Base-by-base conservation (phyloP, 1,284 basidiomycete genomes). In the Cryptococcus sp. region DNA sequence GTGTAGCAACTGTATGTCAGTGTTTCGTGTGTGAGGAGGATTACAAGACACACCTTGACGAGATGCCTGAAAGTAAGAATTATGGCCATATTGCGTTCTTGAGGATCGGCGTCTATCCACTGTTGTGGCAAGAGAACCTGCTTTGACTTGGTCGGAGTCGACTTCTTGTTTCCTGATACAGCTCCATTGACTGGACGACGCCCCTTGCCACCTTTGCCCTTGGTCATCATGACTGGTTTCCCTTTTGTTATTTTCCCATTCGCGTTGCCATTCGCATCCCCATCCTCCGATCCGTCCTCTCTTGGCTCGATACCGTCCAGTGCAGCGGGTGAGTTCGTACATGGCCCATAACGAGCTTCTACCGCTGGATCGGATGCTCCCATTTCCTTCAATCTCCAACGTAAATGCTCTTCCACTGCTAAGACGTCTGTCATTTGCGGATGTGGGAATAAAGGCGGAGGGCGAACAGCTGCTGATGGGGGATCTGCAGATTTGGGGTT, bases 401-500 rank as follows among this genome's bases (percentile, higher is more conserved):
- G 61, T 10, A 76, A 53, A 43, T 76, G 71, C 55, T 76, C 74
- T 48, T 76, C 74, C 2, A 76, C 74, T 0, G 73, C 70, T 16
- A 76, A 53, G 14, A 76, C 70, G 53, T 76, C 74, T 0, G 74
- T 70, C 74, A 76, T 74, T 52, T 76, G 73, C 5, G 74, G 74
- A 61, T 74, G 74, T 2, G 67, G 64, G 50, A 73, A 72, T 18
- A 71, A 58, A 7, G 57, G 54, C 2, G 64, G 62, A 36, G 47
- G 22, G 48, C 39, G 39, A 24, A 50, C 16, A 3, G 41, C 7
- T 18, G 53, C 51, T 5, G 14, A 16, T 0, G 53, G 28, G 18
- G 49, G 24, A 31, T 54, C 40, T 43, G 3, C 31, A 0, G 56
- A 42, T 45, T 63, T 64, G 4, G 60, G 55, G 48, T 66, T 63